phyloP scores from a whole-genome alignment of 2,329 filamentous ascomycete genomes.

The Dothistroma septosporum region DNA sequence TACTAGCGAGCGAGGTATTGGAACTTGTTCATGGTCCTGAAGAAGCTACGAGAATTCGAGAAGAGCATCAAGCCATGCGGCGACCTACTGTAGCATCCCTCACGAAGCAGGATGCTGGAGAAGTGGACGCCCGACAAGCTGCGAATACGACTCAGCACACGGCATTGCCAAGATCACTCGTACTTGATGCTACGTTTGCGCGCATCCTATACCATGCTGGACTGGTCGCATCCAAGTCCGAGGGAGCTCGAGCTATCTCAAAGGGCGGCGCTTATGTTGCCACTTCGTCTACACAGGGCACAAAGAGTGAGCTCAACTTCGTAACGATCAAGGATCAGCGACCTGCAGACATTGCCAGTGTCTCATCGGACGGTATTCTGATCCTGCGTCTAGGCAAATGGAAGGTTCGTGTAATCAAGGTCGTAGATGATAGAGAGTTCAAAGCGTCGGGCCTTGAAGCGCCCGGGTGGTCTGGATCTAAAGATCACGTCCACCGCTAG shows the following conservation, averaged over 20 bases:
- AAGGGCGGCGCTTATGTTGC: conserved; percentile 36
- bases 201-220: conserved; percentile 33
- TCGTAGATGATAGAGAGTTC: conserved; percentile 54
- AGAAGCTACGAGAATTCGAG: conserved; percentile 60
- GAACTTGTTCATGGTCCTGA: conserved; percentile 69
- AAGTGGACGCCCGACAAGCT: neutral
- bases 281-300: conserved; percentile 30
- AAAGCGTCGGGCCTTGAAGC: conserved; percentile 43
- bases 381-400: conserved; percentile 57
- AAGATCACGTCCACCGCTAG: neutral
- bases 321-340: conserved; percentile 59
- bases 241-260: conserved; percentile 29
- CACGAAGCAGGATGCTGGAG: neutral
- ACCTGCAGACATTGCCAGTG: conserved; percentile 54
- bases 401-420: conserved; percentile 55
- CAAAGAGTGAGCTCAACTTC: conserved; percentile 54
- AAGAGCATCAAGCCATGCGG: conserved; percentile 49
- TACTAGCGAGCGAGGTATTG: conserved; percentile 76
- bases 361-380: conserved; percentile 55
- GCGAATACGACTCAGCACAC: conserved; percentile 24
- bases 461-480: conserved; percentile 48
- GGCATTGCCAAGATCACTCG: conserved; percentile 27
- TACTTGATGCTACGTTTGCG: conserved; percentile 27
- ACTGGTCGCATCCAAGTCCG: conserved; percentile 30
- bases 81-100: conserved; percentile 25